Conservation (phyloP, 2,329 filamentous ascomycete species). For the Curvularia spicifera region DNA sequence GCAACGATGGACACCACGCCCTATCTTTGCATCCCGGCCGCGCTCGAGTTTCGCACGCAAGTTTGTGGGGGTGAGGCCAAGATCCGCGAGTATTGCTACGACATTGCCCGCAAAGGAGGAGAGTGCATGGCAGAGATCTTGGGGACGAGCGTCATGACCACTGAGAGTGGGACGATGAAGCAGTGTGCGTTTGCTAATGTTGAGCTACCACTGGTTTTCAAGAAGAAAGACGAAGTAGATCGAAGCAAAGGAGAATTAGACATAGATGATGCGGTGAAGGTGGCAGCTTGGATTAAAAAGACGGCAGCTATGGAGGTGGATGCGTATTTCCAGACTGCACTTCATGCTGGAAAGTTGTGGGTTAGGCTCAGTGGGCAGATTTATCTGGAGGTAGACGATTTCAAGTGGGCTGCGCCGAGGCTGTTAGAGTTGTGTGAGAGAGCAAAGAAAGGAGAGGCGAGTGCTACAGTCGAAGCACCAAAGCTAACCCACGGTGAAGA, state of each 20-base stretch:
- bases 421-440: not conserved
- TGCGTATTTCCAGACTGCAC: not conserved
- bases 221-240: not conserved
- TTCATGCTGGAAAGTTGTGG: not conserved
- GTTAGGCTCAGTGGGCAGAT: not conserved
- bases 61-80: not conserved
- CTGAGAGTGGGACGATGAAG: not conserved
- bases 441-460: not conserved
- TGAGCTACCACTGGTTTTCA: not conserved
- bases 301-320: not conserved
- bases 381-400: not conserved
- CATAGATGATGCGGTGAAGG: not conserved
- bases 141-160: not conserved
- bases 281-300: not conserved
- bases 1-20: not conserved
- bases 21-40: not conserved
- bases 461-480: not conserved
- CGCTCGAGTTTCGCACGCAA: not conserved
- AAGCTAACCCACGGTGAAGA: not conserved
- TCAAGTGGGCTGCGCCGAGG: not conserved
- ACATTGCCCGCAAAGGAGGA: not conserved
- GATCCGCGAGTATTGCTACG: not conserved
- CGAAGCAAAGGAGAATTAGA: not conserved
- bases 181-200: slow-evolving; percentile 1
- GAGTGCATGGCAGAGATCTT: not conserved